phyloP scores from a whole-genome alignment of 2,329 filamentous ascomycete species.

The Colletotrichum chlorophyti region DNA sequence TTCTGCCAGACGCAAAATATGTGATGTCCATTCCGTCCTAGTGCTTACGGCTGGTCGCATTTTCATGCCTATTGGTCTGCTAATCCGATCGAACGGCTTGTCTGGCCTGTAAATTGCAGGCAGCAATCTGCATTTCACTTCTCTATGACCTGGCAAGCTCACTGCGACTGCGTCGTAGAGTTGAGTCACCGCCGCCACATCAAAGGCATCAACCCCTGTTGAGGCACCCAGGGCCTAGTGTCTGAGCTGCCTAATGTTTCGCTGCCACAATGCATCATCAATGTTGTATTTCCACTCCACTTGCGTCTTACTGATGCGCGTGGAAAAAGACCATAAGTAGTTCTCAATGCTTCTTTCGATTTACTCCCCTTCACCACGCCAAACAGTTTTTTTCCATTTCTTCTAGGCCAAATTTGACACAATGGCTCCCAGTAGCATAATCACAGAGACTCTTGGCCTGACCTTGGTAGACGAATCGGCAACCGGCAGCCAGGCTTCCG shows the following conservation, averaged over 20 bases:
- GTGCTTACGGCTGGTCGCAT: conserved; percentile 10
- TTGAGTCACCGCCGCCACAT: conserved; percentile 16
- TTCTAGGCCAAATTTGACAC: background rate
- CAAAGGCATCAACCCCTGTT: background rate
- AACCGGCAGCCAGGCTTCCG: background rate
- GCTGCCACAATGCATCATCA: background rate
- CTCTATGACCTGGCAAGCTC: too few species aligned
- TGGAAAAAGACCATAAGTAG: too few species aligned
- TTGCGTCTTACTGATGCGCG: too few species aligned
- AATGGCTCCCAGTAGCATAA: conserved; percentile 17
- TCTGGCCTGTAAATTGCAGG: background rate
- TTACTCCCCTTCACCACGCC: too few species aligned
- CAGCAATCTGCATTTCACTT: conserved; percentile 10
- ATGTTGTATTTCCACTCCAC: background rate
- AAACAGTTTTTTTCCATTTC: background rate
- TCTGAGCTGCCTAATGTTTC: background rate
- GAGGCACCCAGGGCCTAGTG: background rate
- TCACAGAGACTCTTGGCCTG: conserved; percentile 5
- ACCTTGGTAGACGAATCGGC: background rate
- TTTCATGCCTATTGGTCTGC: background rate
- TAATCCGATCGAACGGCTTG: background rate
- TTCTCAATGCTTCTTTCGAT: too few species aligned
- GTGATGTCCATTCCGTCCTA: background rate
- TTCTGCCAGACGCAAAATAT: conserved; percentile 1
- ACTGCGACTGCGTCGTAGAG: background rate